These are phyloP conservation scores for Saussurea involucrata DNA, from an alignment of 129 eudicot species.

Conservation along the genomic window DNA sequence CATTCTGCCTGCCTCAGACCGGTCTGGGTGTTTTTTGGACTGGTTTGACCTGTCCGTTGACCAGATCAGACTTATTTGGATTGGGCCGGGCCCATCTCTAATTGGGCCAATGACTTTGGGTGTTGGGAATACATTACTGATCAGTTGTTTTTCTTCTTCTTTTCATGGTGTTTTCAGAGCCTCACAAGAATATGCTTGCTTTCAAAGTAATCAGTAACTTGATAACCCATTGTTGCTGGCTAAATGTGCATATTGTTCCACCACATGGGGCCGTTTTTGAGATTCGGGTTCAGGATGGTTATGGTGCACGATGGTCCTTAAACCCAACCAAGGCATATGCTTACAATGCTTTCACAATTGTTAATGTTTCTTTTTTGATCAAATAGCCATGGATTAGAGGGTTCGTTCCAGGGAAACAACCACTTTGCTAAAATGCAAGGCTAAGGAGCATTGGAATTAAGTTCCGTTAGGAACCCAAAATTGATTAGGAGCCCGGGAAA, in stretches of 20 bases:
- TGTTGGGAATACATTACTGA: not conserved
- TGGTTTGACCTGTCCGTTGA: not conserved
- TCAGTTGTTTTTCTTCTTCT: not conserved
- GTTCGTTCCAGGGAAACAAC: not conserved
- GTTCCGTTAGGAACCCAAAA: too few species aligned
- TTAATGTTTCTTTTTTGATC: not conserved
- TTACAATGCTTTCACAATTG: not conserved
- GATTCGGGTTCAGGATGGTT: constrained; percentile 73
- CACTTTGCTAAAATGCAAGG: too few species aligned
- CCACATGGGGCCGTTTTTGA: constrained; percentile 81
- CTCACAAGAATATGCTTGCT: constrained; percentile 64
- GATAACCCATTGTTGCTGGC: constrained; percentile 58
- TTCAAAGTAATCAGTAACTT: constrained; percentile 43
- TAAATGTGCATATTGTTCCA: constrained; percentile 70
- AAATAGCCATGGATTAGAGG: not conserved
- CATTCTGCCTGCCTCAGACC: too few species aligned
- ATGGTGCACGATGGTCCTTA: constrained; percentile 89
- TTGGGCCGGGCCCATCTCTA: not conserved
- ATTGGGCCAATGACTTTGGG: not conserved
- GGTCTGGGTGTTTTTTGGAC: not conserved
- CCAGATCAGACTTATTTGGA: not conserved
- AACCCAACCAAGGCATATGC: constrained; percentile 69
- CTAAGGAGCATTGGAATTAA: not conserved
- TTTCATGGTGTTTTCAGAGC: constrained; percentile 44
- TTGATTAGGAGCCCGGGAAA: too few species aligned